Percentiles rank a stretch among this genome's conserved stretches.
Evolutionary conservation across 2,329 filamentous ascomycete species (phyloP).

Genomic region (Dendryphion nanum): DNA sequence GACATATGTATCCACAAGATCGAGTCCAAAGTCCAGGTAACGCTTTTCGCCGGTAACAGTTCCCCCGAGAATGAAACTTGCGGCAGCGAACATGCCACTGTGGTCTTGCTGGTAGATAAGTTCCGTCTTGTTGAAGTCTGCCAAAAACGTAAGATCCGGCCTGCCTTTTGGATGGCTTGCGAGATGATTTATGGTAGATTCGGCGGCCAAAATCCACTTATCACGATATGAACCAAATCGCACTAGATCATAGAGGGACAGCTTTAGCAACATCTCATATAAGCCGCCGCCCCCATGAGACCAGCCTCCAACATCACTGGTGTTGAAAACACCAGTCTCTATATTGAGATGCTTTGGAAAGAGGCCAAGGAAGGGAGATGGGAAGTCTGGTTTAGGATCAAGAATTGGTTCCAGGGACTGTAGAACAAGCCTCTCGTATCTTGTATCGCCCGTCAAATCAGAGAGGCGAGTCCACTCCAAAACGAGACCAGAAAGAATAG

Average conservation of each 20-base stretch:
- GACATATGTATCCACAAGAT: slow-evolving; percentile 14
- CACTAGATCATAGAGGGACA: slow-evolving; percentile 23
- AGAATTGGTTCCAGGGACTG: slow-evolving; percentile 18
- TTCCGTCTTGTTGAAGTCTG: slow-evolving; percentile 16
- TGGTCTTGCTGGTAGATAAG: slow-evolving; percentile 8
- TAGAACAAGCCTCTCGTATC: too few relatives aligned
- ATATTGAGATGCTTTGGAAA: slow-evolving; percentile 18
- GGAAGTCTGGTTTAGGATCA: slow-evolving; percentile 10
- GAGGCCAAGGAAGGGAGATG: slow-evolving; percentile 21
- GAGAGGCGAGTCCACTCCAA: too few relatives aligned
- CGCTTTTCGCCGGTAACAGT: slow-evolving; percentile 24
- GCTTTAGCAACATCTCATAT: slow-evolving; percentile 31
- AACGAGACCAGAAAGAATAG: too few relatives aligned
- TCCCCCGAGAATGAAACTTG: slow-evolving; percentile 30
- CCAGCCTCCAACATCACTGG: slow-evolving; percentile 21
- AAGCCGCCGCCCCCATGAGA: slow-evolving; percentile 10
- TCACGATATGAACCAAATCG: slow-evolving; percentile 17
- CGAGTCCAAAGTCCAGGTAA: slow-evolving; percentile 23
- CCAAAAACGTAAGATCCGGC: slow-evolving; percentile 24
- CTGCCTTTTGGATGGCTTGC: slow-evolving; percentile 21
- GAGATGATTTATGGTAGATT: slow-evolving; percentile 24
- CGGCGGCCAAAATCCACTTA: slow-evolving; percentile 22
- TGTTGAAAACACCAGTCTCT: slow-evolving; percentile 13
- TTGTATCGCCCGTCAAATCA: too few relatives aligned
- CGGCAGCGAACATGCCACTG: slow-evolving; percentile 31